Base-by-base conservation (phyloP, 2,329 filamentous ascomycete species). In the Periconia sp. region DNA sequence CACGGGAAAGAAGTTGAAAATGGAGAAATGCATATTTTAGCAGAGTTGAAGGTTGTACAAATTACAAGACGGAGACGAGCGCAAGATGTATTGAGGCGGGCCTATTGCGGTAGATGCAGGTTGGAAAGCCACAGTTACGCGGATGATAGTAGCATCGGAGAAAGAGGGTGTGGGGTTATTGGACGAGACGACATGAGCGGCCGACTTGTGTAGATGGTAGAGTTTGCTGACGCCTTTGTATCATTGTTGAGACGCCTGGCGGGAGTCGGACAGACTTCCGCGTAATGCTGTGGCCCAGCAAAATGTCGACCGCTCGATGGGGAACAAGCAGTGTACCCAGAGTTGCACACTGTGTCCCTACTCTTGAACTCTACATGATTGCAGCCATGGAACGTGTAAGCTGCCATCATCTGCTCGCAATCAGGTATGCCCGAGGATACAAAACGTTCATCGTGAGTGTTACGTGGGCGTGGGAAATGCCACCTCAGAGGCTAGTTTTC, bases 391-490 rank as follows among this genome's bases (percentile, higher is more conserved):
- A 40, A 43, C 36, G 36, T 52, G 41, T 40, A 43, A 19, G 31
- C 11, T 40, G 39, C 19, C 24, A 36, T 22, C 29, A 26, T 18
- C 13, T 25, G 25, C 33, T 15, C 23, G 34, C 40, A n/a, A n/a
- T n/a, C n/a, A n/a, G n/a, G n/a, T n/a, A n/a, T n/a, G 25, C 28
- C 23, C 42, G 36, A 16, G 43, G 35, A 45, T 39, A 44, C n/a
- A 42, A 16, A 48, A 48, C 41, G 44, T 32, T 48, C 45, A 41
- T 51, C 9, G 50, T 34, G 29, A 29, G 39, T 40, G 35, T 21
- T 24, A 26, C 13, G 35, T n/a, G 29, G 40, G 38, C 30, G 22
- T 38, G 34, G 17, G 35, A 34, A 42, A 25, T 35, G 41, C 21
- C 32, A 29, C 36, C 35, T n/a, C n/a, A n/a, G n/a, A n/a, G n/a